phyloP scores from a whole-genome alignment of 331 rosid genomes.

The Prunus yedoensis region DNA sequence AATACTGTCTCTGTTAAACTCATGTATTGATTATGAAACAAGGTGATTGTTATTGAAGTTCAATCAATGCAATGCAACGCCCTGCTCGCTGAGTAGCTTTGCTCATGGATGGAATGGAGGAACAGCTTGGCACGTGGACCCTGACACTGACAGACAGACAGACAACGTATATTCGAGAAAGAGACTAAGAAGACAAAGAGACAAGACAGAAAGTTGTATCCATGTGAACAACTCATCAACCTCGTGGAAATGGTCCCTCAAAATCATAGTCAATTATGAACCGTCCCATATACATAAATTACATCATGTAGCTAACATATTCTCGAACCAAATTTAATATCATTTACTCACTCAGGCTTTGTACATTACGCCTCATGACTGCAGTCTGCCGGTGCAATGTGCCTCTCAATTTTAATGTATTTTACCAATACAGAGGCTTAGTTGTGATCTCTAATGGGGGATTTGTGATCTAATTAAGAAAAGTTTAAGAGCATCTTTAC shows the following conservation, averaged over 20 bases:
- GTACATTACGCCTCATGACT: not conserved
- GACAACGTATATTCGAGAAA: not conserved
- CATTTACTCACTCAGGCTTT: not conserved
- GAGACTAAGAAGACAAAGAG: not conserved
- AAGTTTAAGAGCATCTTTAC: not conserved
- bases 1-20: not conserved
- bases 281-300: too few relatives aligned
- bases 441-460: too few relatives aligned
- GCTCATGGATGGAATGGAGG: slow-evolving; percentile 1
- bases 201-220: not conserved
- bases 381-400: not conserved
- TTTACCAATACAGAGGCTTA: not conserved
- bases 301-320: too few relatives aligned
- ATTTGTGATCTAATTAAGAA: not conserved
- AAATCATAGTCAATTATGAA: too few relatives aligned
- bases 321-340: not conserved
- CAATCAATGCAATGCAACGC: not conserved
- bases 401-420: not conserved
- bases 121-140: slow-evolving; percentile 7
- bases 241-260: not conserved
- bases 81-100: not conserved
- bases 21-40: not conserved
- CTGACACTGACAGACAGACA: too few relatives aligned
- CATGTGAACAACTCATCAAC: slow-evolving; percentile 2
- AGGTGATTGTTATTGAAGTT: not conserved